These are phyloP conservation scores for Candida lessepsii DNA, from an alignment of 805 yeast species.

Conservation along the genomic window DNA sequence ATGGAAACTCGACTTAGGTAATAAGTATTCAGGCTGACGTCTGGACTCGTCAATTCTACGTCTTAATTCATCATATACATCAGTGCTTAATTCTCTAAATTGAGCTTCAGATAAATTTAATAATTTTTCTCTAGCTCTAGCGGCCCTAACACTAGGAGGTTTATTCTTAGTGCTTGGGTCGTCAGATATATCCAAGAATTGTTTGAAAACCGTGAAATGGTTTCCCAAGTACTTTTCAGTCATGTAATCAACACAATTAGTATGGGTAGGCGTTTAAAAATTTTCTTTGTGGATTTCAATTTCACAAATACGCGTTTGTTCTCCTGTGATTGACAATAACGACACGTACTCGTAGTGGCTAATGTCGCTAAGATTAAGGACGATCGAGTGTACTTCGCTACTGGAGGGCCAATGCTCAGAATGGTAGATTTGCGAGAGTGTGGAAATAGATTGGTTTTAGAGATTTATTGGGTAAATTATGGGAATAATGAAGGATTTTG, in stretches of 20 bases:
- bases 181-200: constrained; percentile 50
- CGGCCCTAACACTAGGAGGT: constrained; percentile 57
- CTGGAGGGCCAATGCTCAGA: too few species aligned
- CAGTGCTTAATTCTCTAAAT: constrained; percentile 87
- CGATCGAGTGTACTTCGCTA: too few species aligned
- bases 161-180: constrained; percentile 41
- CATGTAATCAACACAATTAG: constrained; percentile 15
- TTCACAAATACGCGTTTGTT: constrained; percentile 8
- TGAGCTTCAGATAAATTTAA: constrained; percentile 78
- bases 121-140: constrained; percentile 81
- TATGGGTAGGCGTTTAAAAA: constrained; percentile 26
- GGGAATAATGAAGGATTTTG: too few species aligned
- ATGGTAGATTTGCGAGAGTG: too few species aligned
- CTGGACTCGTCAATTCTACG: constrained; percentile 67
- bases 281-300: constrained; percentile 6
- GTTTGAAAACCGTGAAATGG: constrained; percentile 50
- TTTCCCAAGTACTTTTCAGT: constrained; percentile 37
- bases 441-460: too few species aligned
- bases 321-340: neutral
- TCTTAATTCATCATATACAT: constrained; percentile 87
- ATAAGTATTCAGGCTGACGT: constrained; percentile 59
- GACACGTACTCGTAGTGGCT: too few species aligned
- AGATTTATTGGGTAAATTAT: too few species aligned
- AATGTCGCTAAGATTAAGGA: too few species aligned
- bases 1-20: constrained; percentile 74